A percentile compares a stretch with the other conserved stretches of the same genome.
These are phyloP conservation scores for Coffea canephora DNA, from an alignment of 257 asterid species.

Conservation along the genomic window DNA sequence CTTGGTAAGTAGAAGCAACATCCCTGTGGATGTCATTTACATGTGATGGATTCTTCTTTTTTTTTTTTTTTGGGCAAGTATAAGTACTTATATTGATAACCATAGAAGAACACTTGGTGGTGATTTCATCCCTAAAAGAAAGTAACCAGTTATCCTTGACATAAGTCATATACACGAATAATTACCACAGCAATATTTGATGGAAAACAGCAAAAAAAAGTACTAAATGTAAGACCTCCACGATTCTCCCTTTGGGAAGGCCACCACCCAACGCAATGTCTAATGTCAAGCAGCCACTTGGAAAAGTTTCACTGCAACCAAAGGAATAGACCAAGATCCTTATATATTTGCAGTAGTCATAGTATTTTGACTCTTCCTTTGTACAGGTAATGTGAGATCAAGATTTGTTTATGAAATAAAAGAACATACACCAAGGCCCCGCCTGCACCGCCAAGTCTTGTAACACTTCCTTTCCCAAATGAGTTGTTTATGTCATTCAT, in stretches of 20 bases:
- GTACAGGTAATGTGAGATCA: neutral
- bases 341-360: neutral
- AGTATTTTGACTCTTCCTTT: neutral
- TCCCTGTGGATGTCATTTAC: neutral
- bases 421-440: slow-evolving; percentile 92
- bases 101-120: too few relatives aligned
- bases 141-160: neutral
- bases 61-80: too few relatives aligned
- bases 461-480: slow-evolving; percentile 96
- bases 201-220: slow-evolving; percentile 8
- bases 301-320: slow-evolving; percentile 86
- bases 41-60: neutral
- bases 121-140: neutral
- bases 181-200: neutral
- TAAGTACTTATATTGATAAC: too few relatives aligned
- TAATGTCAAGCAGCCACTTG: slow-evolving; percentile 89
- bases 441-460: slow-evolving; percentile 95
- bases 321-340: neutral
- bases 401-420: slow-evolving; percentile 7
- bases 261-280: slow-evolving; percentile 99
- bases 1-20: neutral
- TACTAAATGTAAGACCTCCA: slow-evolving; percentile 55
- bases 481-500: slow-evolving; percentile 94
- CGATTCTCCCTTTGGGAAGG: slow-evolving; percentile 94
- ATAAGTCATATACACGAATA: neutral